These are phyloP conservation scores for Camptophora hylomeconis DNA, from an alignment of 2,329 filamentous ascomycete species.

Conservation along the genomic window DNA sequence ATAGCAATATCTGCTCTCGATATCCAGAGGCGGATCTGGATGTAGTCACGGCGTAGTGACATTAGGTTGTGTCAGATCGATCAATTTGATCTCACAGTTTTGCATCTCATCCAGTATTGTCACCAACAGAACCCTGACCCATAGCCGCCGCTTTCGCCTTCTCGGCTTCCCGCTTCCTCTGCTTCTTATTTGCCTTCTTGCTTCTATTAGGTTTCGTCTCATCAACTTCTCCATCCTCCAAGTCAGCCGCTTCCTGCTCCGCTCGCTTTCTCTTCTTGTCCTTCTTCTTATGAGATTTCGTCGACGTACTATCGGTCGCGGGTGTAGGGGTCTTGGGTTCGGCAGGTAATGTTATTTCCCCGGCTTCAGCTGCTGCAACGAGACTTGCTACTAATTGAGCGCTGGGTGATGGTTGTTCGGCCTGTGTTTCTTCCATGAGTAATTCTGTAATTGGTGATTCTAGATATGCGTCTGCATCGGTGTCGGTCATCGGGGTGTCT, in stretches of 20 bases:
- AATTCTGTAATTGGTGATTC: neutral
- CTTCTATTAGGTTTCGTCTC: slow-evolving; percentile 2
- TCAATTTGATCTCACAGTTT: too few relatives aligned
- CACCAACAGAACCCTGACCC: too few relatives aligned
- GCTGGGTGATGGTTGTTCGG: neutral
- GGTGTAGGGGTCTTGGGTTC: neutral
- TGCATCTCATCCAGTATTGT: too few relatives aligned
- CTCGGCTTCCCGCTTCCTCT: too few relatives aligned
- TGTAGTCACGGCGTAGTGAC: too few relatives aligned
- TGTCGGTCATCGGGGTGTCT: neutral
- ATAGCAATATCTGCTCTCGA: too few relatives aligned
- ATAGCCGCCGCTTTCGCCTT: slow-evolving; percentile 1
- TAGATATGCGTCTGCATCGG: neutral
- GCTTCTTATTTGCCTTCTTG: slow-evolving; percentile 6
- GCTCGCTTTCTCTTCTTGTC: slow-evolving; percentile 7
- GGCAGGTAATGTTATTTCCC: neutral
- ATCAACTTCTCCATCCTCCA: slow-evolving; percentile 1
- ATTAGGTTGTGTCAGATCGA: too few relatives aligned
- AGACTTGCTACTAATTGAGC: too few relatives aligned
- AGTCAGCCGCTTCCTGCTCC: slow-evolving; percentile 2
- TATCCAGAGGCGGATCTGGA: too few relatives aligned
- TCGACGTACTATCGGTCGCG: too few relatives aligned
- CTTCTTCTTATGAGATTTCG: too few relatives aligned
- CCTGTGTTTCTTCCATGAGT: neutral
- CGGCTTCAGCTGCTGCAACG: neutral